These are phyloP conservation scores for Hortiboletus flavorubellus DNA, from an alignment of 768 basidiomycete genomes.

Conservation along the genomic window DNA sequence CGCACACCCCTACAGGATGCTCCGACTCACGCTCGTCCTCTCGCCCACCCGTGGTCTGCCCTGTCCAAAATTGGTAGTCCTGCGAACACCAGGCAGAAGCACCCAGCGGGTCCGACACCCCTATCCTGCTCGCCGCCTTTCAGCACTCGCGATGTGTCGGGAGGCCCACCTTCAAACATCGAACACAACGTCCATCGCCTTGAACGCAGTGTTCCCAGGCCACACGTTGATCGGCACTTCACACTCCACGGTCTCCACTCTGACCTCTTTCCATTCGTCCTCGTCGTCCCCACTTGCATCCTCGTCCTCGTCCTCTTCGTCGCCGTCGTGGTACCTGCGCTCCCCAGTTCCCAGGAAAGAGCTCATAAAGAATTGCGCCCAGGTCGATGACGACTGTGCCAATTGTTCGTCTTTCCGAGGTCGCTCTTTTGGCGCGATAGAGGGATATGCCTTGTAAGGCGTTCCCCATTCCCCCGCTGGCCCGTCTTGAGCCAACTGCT, in stretches of 20 bases:
- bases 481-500: constrained; percentile 55
- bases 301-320: constrained; percentile 29
- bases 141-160: not conserved
- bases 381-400: constrained; percentile 14
- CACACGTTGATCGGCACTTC: constrained; percentile 87
- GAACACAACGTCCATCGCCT: constrained; percentile 73
- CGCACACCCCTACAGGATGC: too few species aligned
- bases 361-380: constrained; percentile 42
- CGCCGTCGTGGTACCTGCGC: constrained; percentile 58
- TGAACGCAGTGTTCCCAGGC: constrained; percentile 87
- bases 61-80: not conserved
- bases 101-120: too few species aligned
- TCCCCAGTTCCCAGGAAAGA: constrained; percentile 40
- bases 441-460: constrained; percentile 54
- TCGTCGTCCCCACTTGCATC: constrained; percentile 47
- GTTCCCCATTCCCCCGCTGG: constrained; percentile 68
- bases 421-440: constrained; percentile 61
- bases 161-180: constrained; percentile 46
- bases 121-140: not conserved
- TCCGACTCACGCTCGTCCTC: too few species aligned
- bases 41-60: too few species aligned
- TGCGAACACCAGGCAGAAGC: not conserved
- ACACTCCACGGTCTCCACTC: constrained; percentile 88
- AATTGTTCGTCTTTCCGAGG: constrained; percentile 8
- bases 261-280: constrained; percentile 62